phyloP scores from a whole-genome alignment of 2,329 filamentous ascomycete genomes.

The Penicillium digitatum region DNA sequence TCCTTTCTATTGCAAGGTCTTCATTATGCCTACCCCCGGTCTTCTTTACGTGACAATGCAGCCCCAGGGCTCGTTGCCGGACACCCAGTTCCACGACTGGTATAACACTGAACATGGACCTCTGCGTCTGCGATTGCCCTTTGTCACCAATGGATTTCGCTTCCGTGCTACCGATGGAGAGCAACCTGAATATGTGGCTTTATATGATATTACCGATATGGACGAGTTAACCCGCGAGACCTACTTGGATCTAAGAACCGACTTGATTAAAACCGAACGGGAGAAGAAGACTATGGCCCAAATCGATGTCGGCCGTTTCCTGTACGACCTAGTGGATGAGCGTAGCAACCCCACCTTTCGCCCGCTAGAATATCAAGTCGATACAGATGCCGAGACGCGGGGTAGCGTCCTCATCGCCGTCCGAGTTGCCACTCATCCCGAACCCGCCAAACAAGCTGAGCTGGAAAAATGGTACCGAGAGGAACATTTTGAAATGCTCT shows the following conservation, averaged over 20 bases:
- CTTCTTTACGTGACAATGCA: constrained; percentile 86
- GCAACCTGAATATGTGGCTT: constrained; percentile 68
- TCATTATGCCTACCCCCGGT: constrained; percentile 51
- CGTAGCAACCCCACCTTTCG: constrained; percentile 55
- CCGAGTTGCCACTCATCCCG: constrained; percentile 56
- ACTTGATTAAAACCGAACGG: constrained; percentile 54
- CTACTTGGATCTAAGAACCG: constrained; percentile 54
- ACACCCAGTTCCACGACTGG: constrained; percentile 79
- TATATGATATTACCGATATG: constrained; percentile 79
- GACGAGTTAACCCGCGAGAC: constrained; percentile 60
- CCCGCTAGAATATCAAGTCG: constrained; percentile 57
- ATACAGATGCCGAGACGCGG: constrained; percentile 51
- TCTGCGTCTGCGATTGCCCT: constrained; percentile 68
- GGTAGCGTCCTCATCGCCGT: constrained; percentile 62
- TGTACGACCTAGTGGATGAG: constrained; percentile 64
- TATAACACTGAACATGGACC: constrained; percentile 94
- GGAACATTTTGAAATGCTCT: constrained; percentile 68
- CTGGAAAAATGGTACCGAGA: constrained; percentile 68
- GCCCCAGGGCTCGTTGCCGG: constrained; percentile 62
- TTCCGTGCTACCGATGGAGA: constrained; percentile 64
- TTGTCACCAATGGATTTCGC: constrained; percentile 72
- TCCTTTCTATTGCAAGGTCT: background rate
- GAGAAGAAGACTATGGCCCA: constrained; percentile 61
- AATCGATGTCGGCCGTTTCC: constrained; percentile 64
- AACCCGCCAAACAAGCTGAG: constrained; percentile 49